Base-by-base conservation (phyloP, 2,329 filamentous ascomycete genomes). In the Fusarium sp. region DNA sequence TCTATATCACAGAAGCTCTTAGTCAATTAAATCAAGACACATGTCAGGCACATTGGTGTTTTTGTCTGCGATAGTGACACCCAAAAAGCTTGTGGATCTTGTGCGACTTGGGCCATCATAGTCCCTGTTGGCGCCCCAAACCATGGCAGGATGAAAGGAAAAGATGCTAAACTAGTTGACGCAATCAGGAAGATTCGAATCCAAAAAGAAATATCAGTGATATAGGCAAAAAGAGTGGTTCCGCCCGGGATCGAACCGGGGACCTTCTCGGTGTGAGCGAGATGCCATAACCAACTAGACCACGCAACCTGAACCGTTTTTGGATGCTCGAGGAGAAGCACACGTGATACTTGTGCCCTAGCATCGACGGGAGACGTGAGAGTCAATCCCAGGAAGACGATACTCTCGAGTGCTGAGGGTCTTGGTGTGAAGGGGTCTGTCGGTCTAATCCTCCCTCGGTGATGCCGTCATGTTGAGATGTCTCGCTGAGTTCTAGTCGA, bases 231-330 rank as follows among this genome's bases (percentile, higher is more conserved):
- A 52, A 52, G 47, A 31, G 10, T 52, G 47, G 47, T 52, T 52
- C 47, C 47, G 47, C 45, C 45, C 45, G 45, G 45, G 45, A 50
- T 50, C 45, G 45, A 50, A 50, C 45, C 45, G 45, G 45, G 45
- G 45, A 50, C 45, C 45, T 50, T 50, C 45, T 50, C 45, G 45
- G 45, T 50, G 45, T 50, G 45, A 50, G 45, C 45, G 45, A 50
- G 45, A 50, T 52, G 47, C 47, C 47, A 52, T 52, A 52, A 52
- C 47, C 47, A 52, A 52, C 47, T 52, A 52, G 47, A 52, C 47
- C 47, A 52, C 47, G 25, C 47, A 52, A 52, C 47, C 47, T 52
- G 47, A 52, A 52, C 47, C 25, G 25, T 31, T 52, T 52, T 52
- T 31, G 47, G 18, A n/a, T 52, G 47, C 3, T 8, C 5, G 6